Conservation (phyloP, 306 rosid genomes). For the Quercus glauca region DNA sequence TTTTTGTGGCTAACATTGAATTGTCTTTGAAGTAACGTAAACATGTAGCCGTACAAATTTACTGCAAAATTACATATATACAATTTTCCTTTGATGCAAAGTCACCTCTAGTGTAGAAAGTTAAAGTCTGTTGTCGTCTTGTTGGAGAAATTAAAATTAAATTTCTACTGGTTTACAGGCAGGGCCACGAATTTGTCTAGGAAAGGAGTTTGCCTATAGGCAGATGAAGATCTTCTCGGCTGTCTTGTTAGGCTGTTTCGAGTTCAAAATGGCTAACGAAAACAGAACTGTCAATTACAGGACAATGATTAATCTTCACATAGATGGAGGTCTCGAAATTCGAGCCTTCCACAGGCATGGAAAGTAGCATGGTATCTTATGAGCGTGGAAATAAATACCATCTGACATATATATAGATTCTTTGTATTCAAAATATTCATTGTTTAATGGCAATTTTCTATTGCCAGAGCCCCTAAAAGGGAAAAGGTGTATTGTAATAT, state of each 20-base stretch:
- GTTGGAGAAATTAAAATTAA: neutral
- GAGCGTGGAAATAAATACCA: neutral
- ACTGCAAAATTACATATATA: neutral
- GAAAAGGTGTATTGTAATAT: too few relatives aligned
- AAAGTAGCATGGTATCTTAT: constrained; percentile 11
- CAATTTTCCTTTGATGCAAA: neutral
- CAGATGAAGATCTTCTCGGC: constrained; percentile 83
- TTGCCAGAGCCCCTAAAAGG: too few relatives aligned
- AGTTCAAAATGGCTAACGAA: constrained; percentile 59
- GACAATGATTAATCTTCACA: constrained; percentile 79
- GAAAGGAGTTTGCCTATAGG: constrained; percentile 85
- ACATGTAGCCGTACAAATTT: neutral
- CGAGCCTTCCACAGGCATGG: constrained; percentile 39
- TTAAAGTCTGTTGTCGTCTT: neutral
- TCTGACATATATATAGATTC: neutral
- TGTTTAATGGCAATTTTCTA: too few relatives aligned
- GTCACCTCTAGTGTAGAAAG: neutral
- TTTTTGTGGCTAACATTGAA: neutral
- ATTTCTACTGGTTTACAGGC: constrained; percentile 47
- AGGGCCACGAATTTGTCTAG: constrained; percentile 79
- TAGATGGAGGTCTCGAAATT: constrained; percentile 70
- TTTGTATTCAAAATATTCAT: neutral
- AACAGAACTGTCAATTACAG: constrained; percentile 54
- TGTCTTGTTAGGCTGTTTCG: constrained; percentile 47
- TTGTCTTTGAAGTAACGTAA: neutral